Evolutionary conservation across 2,329 filamentous ascomycete species (phyloP).

Genomic region (Neofusicoccum sp.): DNA sequence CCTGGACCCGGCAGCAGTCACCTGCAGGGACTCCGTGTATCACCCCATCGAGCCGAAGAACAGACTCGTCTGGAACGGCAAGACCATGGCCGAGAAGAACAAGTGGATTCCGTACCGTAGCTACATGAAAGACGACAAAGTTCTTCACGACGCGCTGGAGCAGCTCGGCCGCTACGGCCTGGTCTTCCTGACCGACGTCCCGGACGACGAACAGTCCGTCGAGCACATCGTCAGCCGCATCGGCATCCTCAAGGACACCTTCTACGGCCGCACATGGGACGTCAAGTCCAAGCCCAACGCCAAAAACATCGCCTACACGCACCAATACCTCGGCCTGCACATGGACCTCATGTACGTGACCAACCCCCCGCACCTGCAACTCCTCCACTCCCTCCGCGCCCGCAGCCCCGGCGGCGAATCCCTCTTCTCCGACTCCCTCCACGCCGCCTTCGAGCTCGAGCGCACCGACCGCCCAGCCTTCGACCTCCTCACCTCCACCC

Average conservation of each 20-base stretch:
- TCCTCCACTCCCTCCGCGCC: constrained; percentile 86
- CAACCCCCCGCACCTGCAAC: constrained; percentile 75
- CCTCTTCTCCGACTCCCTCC: constrained; percentile 76
- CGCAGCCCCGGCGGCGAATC: constrained; percentile 77
- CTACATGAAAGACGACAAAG: constrained; percentile 62
- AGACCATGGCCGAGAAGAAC: constrained; percentile 45
- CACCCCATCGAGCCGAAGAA: constrained; percentile 27
- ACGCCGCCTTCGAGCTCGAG: constrained; percentile 52
- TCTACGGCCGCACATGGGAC: constrained; percentile 90
- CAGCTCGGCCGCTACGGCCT: constrained; percentile 68
- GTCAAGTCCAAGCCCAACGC: constrained; percentile 78
- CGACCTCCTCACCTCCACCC: constrained; percentile 42
- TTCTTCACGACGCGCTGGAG: constrained; percentile 61
- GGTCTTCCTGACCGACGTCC: constrained; percentile 73
- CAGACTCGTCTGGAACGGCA: constrained; percentile 27
- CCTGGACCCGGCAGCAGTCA: constrained; percentile 22
- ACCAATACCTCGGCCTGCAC: constrained; percentile 77
- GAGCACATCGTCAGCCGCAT: constrained; percentile 68
- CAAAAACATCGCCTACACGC: constrained; percentile 89
- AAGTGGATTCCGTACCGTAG: constrained; percentile 65
- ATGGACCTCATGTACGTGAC: constrained; percentile 79
- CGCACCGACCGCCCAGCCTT: constrained; percentile 26
- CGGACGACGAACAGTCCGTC: constrained; percentile 64
- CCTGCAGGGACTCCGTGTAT: constrained; percentile 20
- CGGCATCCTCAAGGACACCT: constrained; percentile 77